Evolutionary conservation across 2,329 filamentous ascomycete species (phyloP), one percentile per base, ranked within the genome.

Genomic region (Ophiostoma pallidulum): DNA sequence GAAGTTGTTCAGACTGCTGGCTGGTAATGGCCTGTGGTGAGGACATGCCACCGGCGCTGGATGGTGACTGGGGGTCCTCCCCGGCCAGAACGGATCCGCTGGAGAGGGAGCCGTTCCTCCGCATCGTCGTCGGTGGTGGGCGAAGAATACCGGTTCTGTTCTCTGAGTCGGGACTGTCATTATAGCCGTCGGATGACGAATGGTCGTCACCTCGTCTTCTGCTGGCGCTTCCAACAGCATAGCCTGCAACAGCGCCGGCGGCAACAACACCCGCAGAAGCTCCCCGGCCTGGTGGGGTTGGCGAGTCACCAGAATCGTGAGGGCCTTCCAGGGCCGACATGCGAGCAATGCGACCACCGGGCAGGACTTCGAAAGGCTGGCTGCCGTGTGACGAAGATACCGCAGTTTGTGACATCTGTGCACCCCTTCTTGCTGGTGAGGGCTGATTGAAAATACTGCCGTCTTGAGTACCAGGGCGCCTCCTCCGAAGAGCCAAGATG

Each of bases 251-350:
- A 36, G 66, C 69, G 33, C 69, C 67, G 19, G 67, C 67, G 32
- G 69, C 69, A 12, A 70, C 69, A 20, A 66, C 68, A 9, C 71
- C 71, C 8, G 65, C 68, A 10, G 64, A 61, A 24, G 57, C 59
- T 24, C 54, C 50, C 18, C 63, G 60, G 13, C 66, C 73, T 48
- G 75, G 74, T 28, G 71, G 71, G 2, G 72, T 72, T 1, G 79
- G 73, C 3, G 79, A 78, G 19, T 80, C 75, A 49, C 74, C 78
- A 1, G 80, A 78, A 47, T 46, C 50, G 14, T 41, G 35, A 3
- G 83, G 78, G 5, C 81, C 83, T 66, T 96, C 91, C 45, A 98
- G 67, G 29, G 92, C 92, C 33, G 91, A 90, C 92, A 98, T 97
- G 48, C 92, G 82, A 33, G 92, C 87, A 50, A 98, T 92, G 52